Conservation (phyloP, 2,329 filamentous ascomycete species). For the Xylariales sp. region DNA sequence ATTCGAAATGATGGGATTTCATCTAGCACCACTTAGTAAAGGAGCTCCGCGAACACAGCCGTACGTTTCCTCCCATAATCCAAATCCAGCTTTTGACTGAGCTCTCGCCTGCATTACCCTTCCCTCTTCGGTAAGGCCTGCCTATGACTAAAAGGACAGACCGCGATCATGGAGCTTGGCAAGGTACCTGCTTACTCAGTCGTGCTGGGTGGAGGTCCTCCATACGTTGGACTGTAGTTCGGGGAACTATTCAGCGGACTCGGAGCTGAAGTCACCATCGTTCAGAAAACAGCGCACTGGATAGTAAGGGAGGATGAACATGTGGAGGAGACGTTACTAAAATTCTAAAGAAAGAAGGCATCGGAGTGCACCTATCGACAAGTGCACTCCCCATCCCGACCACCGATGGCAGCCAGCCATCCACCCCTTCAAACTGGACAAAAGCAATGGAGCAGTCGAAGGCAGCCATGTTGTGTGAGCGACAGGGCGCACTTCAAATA, state of each 20-base stretch:
- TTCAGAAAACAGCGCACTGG: slow-evolving; percentile 39
- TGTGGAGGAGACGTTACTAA: slow-evolving; percentile 35
- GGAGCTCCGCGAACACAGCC: too few species aligned
- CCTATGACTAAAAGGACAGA: too few species aligned
- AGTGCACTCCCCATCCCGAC: slow-evolving; percentile 23
- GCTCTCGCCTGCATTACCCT: too few species aligned
- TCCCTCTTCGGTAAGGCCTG: too few species aligned
- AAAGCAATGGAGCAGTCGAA: slow-evolving; percentile 16
- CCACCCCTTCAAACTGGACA: slow-evolving; percentile 5
- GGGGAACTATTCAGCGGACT: slow-evolving; percentile 47
- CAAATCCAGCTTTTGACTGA: too few species aligned
- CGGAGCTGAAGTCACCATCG: slow-evolving; percentile 42
- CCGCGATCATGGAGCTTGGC: slow-evolving; percentile 41
- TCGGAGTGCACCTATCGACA: slow-evolving; percentile 36
- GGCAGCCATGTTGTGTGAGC: slow-evolving; percentile 47
- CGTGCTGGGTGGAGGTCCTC: slow-evolving; percentile 48
- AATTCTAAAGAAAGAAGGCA: slow-evolving; percentile 42
- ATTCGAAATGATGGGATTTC: too few species aligned
- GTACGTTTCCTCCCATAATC: too few species aligned
- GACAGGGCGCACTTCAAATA: slow-evolving; percentile 45
- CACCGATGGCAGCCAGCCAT: slow-evolving; percentile 3
- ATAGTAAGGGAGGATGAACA: slow-evolving; percentile 44
- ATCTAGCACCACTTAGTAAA: too few species aligned
- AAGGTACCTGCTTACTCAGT: slow-evolving; percentile 42
- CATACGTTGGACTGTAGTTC: slow-evolving; percentile 50